A percentile compares a stretch with the other conserved stretches of the same genome.
These are phyloP conservation scores for Neckera pumila DNA, from an alignment of 225 moss, liverwort and hornwort species.

Conservation along the genomic window DNA sequence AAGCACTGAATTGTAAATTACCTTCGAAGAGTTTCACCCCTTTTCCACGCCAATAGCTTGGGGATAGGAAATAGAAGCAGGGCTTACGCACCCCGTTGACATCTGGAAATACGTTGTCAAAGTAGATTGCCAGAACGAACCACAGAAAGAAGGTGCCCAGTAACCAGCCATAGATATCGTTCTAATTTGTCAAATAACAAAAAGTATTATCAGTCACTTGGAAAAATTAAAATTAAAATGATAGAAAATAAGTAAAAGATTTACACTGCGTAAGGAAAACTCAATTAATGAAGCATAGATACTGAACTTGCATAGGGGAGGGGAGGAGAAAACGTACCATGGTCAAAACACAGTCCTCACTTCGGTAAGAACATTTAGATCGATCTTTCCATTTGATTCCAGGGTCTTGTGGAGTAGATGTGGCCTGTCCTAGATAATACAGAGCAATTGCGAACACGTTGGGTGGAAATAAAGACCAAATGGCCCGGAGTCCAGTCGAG, in stretches of 20 bases:
- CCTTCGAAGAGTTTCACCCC: conserved; percentile 47
- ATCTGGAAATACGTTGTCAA: conserved; percentile 91
- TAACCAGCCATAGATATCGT: conserved; percentile 56
- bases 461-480: conserved; percentile 94
- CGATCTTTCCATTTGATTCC: conserved; percentile 72
- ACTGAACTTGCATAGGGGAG: background rate
- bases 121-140: conserved; percentile 71
- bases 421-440: conserved; percentile 62
- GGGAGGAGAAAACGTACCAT: conserved; percentile 12
- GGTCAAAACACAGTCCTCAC: conserved; percentile 71
- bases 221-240: background rate
- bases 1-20: background rate
- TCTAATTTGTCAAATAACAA: conserved; percentile 20
- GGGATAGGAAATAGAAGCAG: conserved; percentile 75
- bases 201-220: background rate
- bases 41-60: conserved; percentile 82
- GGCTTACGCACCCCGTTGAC: conserved; percentile 94
- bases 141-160: conserved; percentile 57
- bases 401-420: conserved; percentile 70
- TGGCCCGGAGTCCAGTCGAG: conserved; percentile 21
- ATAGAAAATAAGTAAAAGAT: background rate
- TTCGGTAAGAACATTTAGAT: conserved; percentile 49
- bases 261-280: background rate
- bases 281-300: background rate
- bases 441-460: conserved; percentile 71